Evolutionary conservation across 768 basidiomycete genomes (phyloP).

Genomic region (Leccinellum luteum): DNA sequence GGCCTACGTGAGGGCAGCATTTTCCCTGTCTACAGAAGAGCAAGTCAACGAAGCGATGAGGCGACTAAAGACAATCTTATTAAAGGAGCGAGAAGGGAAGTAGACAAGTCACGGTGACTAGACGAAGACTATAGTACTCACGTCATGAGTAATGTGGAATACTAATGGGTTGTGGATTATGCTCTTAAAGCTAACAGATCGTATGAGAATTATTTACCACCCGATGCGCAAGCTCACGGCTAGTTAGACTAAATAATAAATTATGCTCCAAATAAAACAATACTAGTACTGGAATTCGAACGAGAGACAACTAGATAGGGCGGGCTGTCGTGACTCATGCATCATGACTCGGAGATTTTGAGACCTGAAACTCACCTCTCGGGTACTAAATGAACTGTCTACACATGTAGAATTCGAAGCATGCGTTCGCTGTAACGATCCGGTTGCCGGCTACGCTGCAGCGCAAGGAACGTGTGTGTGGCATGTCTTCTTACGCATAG

Average conservation of each 20-base stretch:
- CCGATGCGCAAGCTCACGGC: neutral
- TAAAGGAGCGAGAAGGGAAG: constrained; percentile 21
- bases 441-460: neutral
- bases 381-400: neutral
- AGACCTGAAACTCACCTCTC: constrained; percentile 3
- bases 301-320: too few relatives aligned
- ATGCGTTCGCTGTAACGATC: constrained; percentile 2
- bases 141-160: constrained; percentile 6
- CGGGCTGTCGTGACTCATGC: too few relatives aligned
- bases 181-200: neutral
- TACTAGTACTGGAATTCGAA: too few relatives aligned
- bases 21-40: constrained; percentile 63
- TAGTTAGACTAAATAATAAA: too few relatives aligned
- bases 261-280: neutral
- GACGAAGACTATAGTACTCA: neutral
- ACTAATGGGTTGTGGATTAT: neutral
- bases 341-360: neutral
- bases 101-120: neutral
- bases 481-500: constrained; percentile 17
- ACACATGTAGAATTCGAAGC: constrained; percentile 12
- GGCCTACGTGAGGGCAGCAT: constrained; percentile 78
- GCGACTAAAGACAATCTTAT: constrained; percentile 48
- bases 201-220: neutral
- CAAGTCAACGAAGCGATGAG: constrained; percentile 73
- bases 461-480: constrained; percentile 1